Evolutionary conservation across 2,329 filamentous ascomycete species (phyloP), one percentile per base, ranked within the genome.

Genomic region (Hypoxylon sp.): DNA sequence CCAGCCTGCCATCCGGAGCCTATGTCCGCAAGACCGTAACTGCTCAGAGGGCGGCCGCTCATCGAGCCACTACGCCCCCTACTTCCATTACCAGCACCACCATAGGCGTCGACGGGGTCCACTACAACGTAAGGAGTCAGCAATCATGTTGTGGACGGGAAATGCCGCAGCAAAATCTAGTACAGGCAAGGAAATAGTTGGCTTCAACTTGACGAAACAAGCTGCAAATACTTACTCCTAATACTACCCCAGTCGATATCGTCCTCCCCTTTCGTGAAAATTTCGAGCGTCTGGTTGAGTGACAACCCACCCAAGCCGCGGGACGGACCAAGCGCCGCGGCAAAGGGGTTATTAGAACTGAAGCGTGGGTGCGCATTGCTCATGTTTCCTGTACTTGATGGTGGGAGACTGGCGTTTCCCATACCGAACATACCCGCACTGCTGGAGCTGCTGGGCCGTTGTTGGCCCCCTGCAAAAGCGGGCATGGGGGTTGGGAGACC

Each of bases 401-500:
- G 66, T 61, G 77, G 71, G 21, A 77, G 74, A 37, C 66, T 50
- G 39, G 70, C 62, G 32, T 66, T 66, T 9, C 74, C 73, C 30
- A 62, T 54, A 25, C 68, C 71, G 45, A 74, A 76, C 55, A 72
- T 72, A 39, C 65, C 64, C 5, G 74, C 75, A 46, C 75, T 76
- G 8, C 76, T 75, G 1, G 79, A 79, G 21, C 74, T 75, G 16
- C 77, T 78, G 3, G 77, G 78, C 59, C 78, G 75, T 61, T 78
- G 73, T 27, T 72, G 71, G 37, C 76, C 78, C 2, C 78, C 79
- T 16, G 78, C 80, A 57, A 80, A 83, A 6, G 77, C 75, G 0
- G 81, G 80, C 30, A 78, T 82, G 2, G 92, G 90, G 1, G 91
- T 91, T 1, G 89, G 87, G 5, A 95, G 83, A 12, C 83, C 83